Evolutionary conservation across 257 asterid genomes (phyloP).

Genomic region (Solanum tarapatanum): DNA sequence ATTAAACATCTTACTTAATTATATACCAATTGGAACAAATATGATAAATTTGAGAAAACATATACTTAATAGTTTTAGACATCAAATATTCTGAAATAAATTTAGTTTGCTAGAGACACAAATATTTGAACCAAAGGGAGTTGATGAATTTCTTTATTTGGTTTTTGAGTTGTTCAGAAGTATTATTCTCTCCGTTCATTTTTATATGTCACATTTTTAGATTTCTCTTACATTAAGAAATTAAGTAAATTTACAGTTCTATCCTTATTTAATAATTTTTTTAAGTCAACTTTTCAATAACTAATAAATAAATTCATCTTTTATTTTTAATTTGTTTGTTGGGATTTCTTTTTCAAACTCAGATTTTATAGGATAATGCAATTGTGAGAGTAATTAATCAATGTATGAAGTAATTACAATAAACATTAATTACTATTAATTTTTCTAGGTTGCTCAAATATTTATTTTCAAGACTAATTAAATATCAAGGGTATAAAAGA

Average conservation of each 20-base stretch:
- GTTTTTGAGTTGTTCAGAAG: not conserved
- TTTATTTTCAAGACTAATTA: not conserved
- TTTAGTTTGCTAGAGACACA: not conserved
- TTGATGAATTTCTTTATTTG: no score
- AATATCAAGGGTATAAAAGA: no score
- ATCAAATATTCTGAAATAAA: not conserved
- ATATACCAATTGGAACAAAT: not conserved
- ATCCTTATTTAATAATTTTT: fast-evolving
- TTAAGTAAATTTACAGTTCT: no score
- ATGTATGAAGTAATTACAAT: no score
- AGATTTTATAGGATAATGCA: no score
- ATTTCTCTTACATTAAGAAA: no score
- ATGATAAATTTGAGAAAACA: not conserved
- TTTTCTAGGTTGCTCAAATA: not conserved
- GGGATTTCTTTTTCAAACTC: no score
- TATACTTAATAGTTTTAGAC: not conserved
- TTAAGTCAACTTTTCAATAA: no score
- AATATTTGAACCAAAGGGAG: not conserved
- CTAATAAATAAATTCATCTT: not conserved
- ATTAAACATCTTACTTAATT: not conserved
- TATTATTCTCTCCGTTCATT: no score
- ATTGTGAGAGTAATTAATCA: no score
- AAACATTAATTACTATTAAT: no score
- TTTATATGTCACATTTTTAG: no score
- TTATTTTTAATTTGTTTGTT: not conserved